Evolutionary conservation across 345 rosid genomes (phyloP).

Genomic region (Garcia nutans): DNA sequence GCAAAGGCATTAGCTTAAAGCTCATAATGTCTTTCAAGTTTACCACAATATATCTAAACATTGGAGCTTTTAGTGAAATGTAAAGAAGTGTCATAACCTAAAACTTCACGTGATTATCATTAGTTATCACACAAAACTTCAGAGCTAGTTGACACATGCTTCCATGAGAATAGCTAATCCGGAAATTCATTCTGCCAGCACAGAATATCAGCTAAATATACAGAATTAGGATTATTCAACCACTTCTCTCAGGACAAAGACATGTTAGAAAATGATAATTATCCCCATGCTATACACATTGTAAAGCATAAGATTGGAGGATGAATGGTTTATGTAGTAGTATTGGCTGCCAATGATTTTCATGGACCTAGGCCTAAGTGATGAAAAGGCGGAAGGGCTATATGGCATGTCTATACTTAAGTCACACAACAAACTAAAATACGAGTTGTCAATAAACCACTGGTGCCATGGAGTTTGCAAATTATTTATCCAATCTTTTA

Average conservation of each 20-base stretch:
- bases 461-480: not conserved
- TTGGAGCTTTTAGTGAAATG: not conserved
- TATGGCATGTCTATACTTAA: not conserved
- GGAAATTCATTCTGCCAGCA: too few species aligned
- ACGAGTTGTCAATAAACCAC: not conserved
- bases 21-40: not conserved
- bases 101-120: not conserved
- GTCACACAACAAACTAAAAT: too few species aligned
- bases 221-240: not conserved
- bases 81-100: not conserved
- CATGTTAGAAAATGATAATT: not conserved
- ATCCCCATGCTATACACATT: not conserved
- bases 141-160: not conserved
- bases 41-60: not conserved
- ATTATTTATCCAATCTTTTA: too few species aligned
- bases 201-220: too few species aligned
- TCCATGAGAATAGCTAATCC: not conserved
- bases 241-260: not conserved
- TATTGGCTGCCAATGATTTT: not conserved
- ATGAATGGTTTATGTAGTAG: too few species aligned
- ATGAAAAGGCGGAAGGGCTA: not conserved
- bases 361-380: not conserved
- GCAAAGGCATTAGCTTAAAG: not conserved
- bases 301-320: not conserved
- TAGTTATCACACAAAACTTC: not conserved